A percentile compares a stretch with the other conserved stretches of the same genome.
Conservation (phyloP, 345 rosid species). For the Citrus maxima region DNA sequence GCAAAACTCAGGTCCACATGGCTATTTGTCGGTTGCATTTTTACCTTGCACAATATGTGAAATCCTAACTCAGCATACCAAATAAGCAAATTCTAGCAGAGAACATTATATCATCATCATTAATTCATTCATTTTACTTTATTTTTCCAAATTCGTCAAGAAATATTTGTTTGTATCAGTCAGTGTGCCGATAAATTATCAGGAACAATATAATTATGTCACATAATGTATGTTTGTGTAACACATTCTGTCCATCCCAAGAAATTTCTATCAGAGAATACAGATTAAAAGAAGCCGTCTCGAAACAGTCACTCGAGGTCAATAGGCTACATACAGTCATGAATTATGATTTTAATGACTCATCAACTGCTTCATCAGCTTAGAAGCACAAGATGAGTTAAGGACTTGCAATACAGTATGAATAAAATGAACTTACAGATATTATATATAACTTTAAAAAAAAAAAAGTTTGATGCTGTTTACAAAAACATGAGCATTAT, state of each 20-base stretch:
- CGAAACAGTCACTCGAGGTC: background rate
- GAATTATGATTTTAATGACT: background rate
- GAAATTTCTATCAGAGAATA: background rate
- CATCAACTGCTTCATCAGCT: slow-evolving; percentile 5
- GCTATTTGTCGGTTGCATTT: background rate
- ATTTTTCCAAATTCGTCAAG: background rate
- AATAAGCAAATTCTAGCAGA: background rate
- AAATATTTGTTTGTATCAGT: background rate
- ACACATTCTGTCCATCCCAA: background rate
- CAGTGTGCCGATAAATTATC: background rate
- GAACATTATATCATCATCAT: background rate
- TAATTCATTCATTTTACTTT: background rate
- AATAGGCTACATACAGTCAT: background rate
- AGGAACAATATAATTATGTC: background rate
- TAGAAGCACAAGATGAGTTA: background rate
- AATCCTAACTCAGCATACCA: background rate
- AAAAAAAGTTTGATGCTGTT: background rate
- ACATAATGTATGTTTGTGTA: background rate
- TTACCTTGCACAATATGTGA: background rate
- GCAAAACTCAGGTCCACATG: background rate
- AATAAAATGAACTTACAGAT: background rate
- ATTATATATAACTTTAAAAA: background rate
- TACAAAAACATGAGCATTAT: background rate
- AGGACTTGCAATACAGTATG: background rate
- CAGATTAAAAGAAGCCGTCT: background rate